phyloP scores from a whole-genome alignment of 805 yeast species.

The Myxozyma mucilagina region DNA sequence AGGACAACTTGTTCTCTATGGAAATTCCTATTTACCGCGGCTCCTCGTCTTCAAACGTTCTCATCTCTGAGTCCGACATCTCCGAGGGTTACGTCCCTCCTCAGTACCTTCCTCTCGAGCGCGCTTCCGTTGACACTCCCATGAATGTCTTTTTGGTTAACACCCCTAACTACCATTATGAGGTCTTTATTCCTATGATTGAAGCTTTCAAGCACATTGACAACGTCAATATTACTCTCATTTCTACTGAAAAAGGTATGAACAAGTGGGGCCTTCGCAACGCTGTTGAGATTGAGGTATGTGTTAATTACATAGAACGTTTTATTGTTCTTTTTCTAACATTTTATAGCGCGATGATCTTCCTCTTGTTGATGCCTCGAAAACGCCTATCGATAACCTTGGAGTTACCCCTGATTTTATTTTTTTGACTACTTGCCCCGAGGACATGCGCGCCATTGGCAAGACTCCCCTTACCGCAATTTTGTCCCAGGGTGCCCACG shows the following conservation, averaged over 20 bases:
- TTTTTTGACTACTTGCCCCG: conserved; percentile 28
- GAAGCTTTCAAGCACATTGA: conserved; percentile 17
- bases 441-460: conserved; percentile 23
- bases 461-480: conserved; percentile 5
- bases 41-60: neutral
- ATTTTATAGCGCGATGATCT: conserved; percentile 7
- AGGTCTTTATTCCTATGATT: conserved; percentile 30
- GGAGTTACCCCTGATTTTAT: conserved; percentile 20
- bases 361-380: conserved; percentile 13
- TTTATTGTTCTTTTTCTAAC: neutral
- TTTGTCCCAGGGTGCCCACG: conserved; percentile 23
- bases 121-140: conserved; percentile 3
- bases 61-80: neutral
- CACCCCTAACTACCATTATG: conserved; percentile 28
- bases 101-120: conserved; percentile 21
- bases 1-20: conserved; percentile 11
- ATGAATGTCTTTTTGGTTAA: conserved; percentile 24
- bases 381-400: conserved; percentile 6
- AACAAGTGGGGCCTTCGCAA: conserved; percentile 26
- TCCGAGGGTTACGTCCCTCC: conserved; percentile 19
- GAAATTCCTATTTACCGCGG: conserved; percentile 5
- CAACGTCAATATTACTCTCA: conserved; percentile 23
- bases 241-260: conserved; percentile 25
- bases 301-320: neutral
- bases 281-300: conserved; percentile 22